Evolutionary conservation across 1,139 yeast species (phyloP), one percentile per base, ranked within the genome.

Genomic region (Zhuliangozyma blackwelliae): DNA sequence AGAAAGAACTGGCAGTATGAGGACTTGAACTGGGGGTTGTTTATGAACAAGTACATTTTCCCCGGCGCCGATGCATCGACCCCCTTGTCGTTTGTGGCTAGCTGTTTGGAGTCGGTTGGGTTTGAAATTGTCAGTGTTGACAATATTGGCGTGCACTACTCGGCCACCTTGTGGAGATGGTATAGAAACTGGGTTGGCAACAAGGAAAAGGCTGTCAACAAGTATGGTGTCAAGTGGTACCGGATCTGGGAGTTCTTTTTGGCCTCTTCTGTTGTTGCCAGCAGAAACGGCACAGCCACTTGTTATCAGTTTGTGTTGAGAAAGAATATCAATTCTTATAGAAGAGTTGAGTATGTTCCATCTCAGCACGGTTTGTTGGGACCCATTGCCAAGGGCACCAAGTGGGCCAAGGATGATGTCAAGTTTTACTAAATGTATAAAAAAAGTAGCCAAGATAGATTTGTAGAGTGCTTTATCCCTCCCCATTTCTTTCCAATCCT

Each of bases 1-100:
- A 81, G 96, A 70, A 89, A 88, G 71, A 72, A 77, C 45, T 88
- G 96, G 97, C 96, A 88, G 69, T 88, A 86, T 62, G 96, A 88
- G 69, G 97, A 88, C 61, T 75, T 88, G 55, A 72, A 79, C 63
- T 88, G 96, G 97, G 96, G 97, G 50, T 72, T 89, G 59, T 89
- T 88, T 64, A 89, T 88, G 96, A 88, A 89, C 78, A 88, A 87
- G 72, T 88, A 87, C 68, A 82, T 88, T 58, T 88, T 88, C 88
- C 96, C 97, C 33, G 97, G 96, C 66, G 96, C 96, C 38, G 97
- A 88, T 67, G 96, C 96, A 34, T 86, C 95, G 7, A 89, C 97
- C 39, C 96, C 97, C 35, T 76, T 89, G 53, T 87, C 88, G 40
- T 89, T 85, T 59, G 92, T 86, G 48, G 72, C 82, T 44, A 77